These are phyloP conservation scores for Ophiostoma populinum DNA, from an alignment of 2,329 filamentous ascomycete genomes.

Conservation along the genomic window DNA sequence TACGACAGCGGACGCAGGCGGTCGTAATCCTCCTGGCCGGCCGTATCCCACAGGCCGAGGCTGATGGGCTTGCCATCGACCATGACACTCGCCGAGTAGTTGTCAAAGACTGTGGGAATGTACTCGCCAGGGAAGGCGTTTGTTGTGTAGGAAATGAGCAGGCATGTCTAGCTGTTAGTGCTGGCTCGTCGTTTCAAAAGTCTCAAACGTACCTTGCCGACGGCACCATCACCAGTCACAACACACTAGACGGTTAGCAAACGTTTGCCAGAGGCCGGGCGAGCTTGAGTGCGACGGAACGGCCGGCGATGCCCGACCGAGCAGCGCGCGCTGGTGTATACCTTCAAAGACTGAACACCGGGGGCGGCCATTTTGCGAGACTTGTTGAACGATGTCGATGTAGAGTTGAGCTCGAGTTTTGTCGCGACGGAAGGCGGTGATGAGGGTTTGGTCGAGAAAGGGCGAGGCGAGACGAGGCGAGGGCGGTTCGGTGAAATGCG, in stretches of 20 bases:
- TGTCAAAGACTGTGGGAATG: conserved; percentile 97
- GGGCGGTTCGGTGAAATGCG: too few relatives aligned
- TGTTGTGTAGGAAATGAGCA: conserved; percentile 97
- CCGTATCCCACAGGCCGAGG: conserved; percentile 94
- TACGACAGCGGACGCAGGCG: conserved; percentile 87
- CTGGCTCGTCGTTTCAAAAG: neutral
- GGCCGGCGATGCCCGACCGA: too few relatives aligned
- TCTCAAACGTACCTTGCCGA: conserved; percentile 61
- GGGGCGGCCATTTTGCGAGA: conserved; percentile 55
- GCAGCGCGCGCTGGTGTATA: conserved; percentile 31
- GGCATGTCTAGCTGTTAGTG: conserved; percentile 56
- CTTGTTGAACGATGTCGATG: conserved; percentile 1
- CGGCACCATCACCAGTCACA: conserved; percentile 96
- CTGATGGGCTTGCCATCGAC: conserved; percentile 97
- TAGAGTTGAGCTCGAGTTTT: neutral
- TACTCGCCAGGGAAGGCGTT: conserved; percentile 99
- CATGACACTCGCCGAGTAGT: conserved; percentile 98
- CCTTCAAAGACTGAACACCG: conserved; percentile 84
- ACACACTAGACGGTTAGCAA: conserved; percentile 55
- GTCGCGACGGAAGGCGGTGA: too few relatives aligned
- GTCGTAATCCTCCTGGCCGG: conserved; percentile 97
- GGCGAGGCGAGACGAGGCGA: too few relatives aligned
- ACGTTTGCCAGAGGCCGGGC: too few relatives aligned
- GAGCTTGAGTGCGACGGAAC: too few relatives aligned
- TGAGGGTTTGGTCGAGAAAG: neutral